Conservation (phyloP, 306 rosid genomes). For the Prunus mongolica region DNA sequence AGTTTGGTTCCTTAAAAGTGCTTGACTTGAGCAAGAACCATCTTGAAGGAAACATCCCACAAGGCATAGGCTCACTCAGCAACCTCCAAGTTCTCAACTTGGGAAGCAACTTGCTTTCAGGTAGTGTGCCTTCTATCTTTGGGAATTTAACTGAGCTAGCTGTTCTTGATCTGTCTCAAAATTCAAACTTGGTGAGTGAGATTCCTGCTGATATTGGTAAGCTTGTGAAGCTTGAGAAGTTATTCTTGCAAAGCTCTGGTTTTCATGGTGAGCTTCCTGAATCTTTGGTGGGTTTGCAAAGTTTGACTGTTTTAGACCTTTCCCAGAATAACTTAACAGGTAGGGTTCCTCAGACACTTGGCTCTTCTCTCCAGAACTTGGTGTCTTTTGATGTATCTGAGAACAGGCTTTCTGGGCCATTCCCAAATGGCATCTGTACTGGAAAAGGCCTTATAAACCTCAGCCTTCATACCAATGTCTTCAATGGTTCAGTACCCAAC, state of each 20-base stretch:
- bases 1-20: slow-evolving; percentile 50
- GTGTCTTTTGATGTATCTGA: slow-evolving; percentile 85
- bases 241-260: slow-evolving; percentile 68
- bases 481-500: slow-evolving; percentile 57
- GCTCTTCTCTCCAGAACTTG: slow-evolving; percentile 67
- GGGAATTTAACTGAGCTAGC: slow-evolving; percentile 63
- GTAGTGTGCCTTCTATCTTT: slow-evolving; percentile 59
- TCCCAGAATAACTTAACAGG: slow-evolving; percentile 86
- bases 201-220: slow-evolving; percentile 71
- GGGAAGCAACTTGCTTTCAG: slow-evolving; percentile 73
- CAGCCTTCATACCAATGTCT: slow-evolving; percentile 66
- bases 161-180: slow-evolving; percentile 82
- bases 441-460: slow-evolving; percentile 54
- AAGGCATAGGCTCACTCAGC: slow-evolving; percentile 56
- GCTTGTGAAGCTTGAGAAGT: slow-evolving; percentile 60
- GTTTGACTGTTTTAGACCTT: slow-evolving; percentile 68
- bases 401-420: slow-evolving; percentile 70
- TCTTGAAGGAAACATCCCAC: slow-evolving; percentile 74
- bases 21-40: slow-evolving; percentile 80
- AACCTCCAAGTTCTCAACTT: slow-evolving; percentile 61
- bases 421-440: slow-evolving; percentile 67
- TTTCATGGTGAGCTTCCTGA: slow-evolving; percentile 79
- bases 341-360: slow-evolving; percentile 43
- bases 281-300: slow-evolving; percentile 52
- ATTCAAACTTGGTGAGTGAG: slow-evolving; percentile 71